Evolutionary conservation across 1,284 basidiomycete species (phyloP).

Genomic region (Cystobasidium slooffiae): DNA sequence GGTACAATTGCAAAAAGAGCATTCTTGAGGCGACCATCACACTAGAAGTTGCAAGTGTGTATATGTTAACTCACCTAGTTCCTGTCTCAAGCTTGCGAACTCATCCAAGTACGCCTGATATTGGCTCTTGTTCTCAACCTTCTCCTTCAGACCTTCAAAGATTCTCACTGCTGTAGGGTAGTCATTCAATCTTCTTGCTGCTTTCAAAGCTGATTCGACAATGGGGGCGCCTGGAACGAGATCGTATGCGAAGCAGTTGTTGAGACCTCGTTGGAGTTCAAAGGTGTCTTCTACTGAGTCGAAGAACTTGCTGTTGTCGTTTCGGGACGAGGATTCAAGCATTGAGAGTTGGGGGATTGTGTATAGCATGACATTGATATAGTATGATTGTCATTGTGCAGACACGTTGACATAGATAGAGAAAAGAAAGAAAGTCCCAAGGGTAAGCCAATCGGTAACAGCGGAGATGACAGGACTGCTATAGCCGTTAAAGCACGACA

Average conservation of each 20-base stretch:
- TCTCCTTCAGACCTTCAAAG: slow-evolving; percentile 74
- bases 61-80: slow-evolving; percentile 72
- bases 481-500: neutral
- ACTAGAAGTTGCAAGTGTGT: neutral
- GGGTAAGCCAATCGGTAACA: slow-evolving; percentile 26
- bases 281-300: slow-evolving; percentile 90
- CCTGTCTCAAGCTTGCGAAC: slow-evolving; percentile 79
- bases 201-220: slow-evolving; percentile 85
- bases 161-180: slow-evolving; percentile 94
- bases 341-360: neutral
- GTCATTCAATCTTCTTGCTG: slow-evolving; percentile 91
- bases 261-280: slow-evolving; percentile 94
- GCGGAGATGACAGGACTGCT: slow-evolving; percentile 9
- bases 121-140: slow-evolving; percentile 93
- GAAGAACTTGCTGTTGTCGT: slow-evolving; percentile 75
- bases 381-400: neutral
- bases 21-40: too few species aligned
- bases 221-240: slow-evolving; percentile 89
- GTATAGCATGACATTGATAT: neutral
- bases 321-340: neutral
- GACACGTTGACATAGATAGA: neutral
- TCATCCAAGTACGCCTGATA: slow-evolving; percentile 89
- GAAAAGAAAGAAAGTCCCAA: slow-evolving; percentile 14
- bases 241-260: slow-evolving; percentile 99
- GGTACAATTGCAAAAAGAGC: neutral